Base-by-base conservation (phyloP, 1,139 yeast species). In the Yamadazyma kanchanaburiensis region DNA sequence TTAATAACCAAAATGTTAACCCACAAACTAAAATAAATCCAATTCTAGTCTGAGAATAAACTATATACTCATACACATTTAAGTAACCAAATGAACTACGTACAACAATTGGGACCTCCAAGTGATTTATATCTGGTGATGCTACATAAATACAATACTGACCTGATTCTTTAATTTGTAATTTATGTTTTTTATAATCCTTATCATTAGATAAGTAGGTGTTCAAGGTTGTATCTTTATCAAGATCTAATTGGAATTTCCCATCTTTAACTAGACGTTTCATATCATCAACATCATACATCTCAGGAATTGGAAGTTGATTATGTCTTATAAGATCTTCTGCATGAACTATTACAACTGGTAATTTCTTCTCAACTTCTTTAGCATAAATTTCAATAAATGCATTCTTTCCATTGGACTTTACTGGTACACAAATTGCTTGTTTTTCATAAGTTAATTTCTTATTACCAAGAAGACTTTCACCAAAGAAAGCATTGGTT, bases 141-240 rank as follows among this genome's bases (percentile, higher is more conserved):
- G 20, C 10, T n/a, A n/a, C n/a, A 35, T 60, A 62, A 13, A 57
- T 55, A 46, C 69, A 63, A 36, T 62, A 63, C 12, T 51, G 35
- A 1, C 70, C 70, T 1, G 60, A 42, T 15, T 49, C 40, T 4
- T 47, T 37, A 5, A 56, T 51, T 1, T 37, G 26, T 26, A 50
- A 49, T 1, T 22, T 25, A 7, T 41, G 35, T 19, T 36, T 44
- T 2, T 31, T 16, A 12, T 37, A 40, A 9, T 34, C 31, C 33
- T 12, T 37, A 25, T 12, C 29, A 30, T 6, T 14, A 6, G 40
- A 33, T 8, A 18, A 8, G 20, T 8, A 18, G n/a, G 47, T 39
- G 26, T 38, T 40, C 14, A 31, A 25, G 15, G 33, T 30, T 12
- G 37, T 31, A 11, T 21, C 18, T 6, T 35, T 34, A 11, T 34